Evolutionary conservation across 768 basidiomycete species (phyloP).

Genomic region (Hebeloma cylindrosporum): DNA sequence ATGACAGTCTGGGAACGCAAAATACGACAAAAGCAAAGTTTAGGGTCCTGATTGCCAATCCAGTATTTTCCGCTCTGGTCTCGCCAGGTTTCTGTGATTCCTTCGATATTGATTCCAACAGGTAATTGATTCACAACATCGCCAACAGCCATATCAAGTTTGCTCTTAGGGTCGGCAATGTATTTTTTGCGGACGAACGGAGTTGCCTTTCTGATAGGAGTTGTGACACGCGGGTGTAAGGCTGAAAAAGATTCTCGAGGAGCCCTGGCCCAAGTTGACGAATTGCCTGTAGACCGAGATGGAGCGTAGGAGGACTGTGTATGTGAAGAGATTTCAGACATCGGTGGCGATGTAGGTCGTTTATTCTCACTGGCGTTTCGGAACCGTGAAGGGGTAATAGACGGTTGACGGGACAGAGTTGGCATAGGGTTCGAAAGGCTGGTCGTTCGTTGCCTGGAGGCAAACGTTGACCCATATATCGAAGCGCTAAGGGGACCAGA

Average conservation of each 20-base stretch:
- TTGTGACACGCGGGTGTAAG: slow-evolving; percentile 39
- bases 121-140: slow-evolving; percentile 88
- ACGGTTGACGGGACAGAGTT: slow-evolving; percentile 33
- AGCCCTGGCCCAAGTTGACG: slow-evolving; percentile 68
- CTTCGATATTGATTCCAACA: slow-evolving; percentile 79
- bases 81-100: slow-evolving; percentile 82
- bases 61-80: slow-evolving; percentile 95
- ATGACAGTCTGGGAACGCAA: slow-evolving; percentile 90
- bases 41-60: slow-evolving; percentile 91
- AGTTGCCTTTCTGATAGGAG: slow-evolving; percentile 45
- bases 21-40: slow-evolving; percentile 89
- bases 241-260: slow-evolving; percentile 61
- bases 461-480: slow-evolving; percentile 65
- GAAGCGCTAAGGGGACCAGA: slow-evolving; percentile 62
- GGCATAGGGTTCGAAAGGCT: slow-evolving; percentile 51
- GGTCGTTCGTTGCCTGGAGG: slow-evolving; percentile 80
- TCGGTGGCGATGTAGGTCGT: slow-evolving; percentile 56
- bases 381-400: slow-evolving; percentile 36
- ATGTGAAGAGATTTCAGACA: slow-evolving; percentile 57
- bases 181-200: slow-evolving; percentile 64
- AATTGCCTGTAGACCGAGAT: slow-evolving; percentile 42
- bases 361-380: slow-evolving; percentile 41
- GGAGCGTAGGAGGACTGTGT: slow-evolving; percentile 46
- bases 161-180: slow-evolving; percentile 85
- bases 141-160: slow-evolving; percentile 90